Conservation (phyloP, 1,139 yeast genomes). For the Taphrina confusa region DNA sequence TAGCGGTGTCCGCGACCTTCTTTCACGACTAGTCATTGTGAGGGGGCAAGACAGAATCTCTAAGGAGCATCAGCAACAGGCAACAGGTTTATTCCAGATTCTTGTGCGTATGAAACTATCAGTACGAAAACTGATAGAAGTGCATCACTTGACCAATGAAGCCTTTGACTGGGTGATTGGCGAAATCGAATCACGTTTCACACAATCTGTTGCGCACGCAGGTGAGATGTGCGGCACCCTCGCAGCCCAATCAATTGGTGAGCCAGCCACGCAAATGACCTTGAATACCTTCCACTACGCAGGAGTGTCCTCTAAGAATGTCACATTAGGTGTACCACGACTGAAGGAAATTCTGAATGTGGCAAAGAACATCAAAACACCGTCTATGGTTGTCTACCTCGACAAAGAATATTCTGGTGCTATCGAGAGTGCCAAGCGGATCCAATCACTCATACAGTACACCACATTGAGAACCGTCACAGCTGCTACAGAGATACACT, state of each 20-base stretch:
- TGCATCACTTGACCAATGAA: slow-evolving; percentile 75
- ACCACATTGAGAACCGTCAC: slow-evolving; percentile 94
- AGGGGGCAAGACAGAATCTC: slow-evolving; percentile 78
- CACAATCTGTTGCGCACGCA: slow-evolving; percentile 89
- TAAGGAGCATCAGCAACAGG: slow-evolving; percentile 87
- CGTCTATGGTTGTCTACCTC: slow-evolving; percentile 89
- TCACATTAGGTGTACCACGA: slow-evolving; percentile 99
- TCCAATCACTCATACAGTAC: slow-evolving; percentile 95
- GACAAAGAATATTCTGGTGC: slow-evolving; percentile 78
- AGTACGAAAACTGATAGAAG: slow-evolving; percentile 86
- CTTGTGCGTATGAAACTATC: slow-evolving; percentile 89
- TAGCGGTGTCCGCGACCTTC: slow-evolving; percentile 67
- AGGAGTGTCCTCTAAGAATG: slow-evolving; percentile 99
- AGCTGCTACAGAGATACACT: slow-evolving; percentile 93
- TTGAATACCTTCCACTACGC: slow-evolving; percentile 99
- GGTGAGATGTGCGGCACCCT: slow-evolving; percentile 99
- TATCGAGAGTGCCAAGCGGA: slow-evolving; percentile 89
- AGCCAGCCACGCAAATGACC: slow-evolving; percentile 99
- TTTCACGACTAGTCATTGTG: slow-evolving; percentile 68
- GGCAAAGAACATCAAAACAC: slow-evolving; percentile 98
- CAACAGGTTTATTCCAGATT: slow-evolving; percentile 86
- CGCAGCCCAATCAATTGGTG: slow-evolving; percentile 99
- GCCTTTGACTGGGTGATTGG: slow-evolving; percentile 97
- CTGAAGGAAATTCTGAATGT: slow-evolving; percentile 97
- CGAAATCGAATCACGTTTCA: slow-evolving; percentile 90